Base-by-base conservation (phyloP, 108 stramenopile genomes). In the Skeletonema costatum region DNA sequence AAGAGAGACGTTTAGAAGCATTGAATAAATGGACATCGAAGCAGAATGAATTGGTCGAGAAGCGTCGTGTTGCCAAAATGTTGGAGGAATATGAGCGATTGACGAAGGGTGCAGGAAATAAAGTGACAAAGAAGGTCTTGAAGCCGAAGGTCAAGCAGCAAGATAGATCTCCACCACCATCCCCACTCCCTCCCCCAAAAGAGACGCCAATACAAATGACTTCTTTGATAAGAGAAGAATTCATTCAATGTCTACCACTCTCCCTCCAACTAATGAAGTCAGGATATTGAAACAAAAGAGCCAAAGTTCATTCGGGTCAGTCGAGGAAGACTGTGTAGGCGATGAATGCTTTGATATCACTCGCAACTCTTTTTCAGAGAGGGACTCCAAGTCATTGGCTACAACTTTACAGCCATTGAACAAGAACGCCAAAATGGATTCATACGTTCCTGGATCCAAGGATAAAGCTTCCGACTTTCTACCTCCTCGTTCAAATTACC, bases 41-140 rank as follows among this genome's bases (percentile, higher is more conserved):
- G 11, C 63, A 64, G 32, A 64, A 64, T 39, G 63, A 64, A 8
- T 39, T 64, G 63, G 38, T 64, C 4, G 36, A 64, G 36, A 64
- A 35, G 63, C 33, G 63, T 9, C 63, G 63, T 1, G 11, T 39
- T 6, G 32, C 63, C 36, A 35, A 39, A 39, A 10, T 35, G n/a
- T 35, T 39, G 36, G 32, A 10, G 5, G 63, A 64, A 39, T 21
- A 56, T 25, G 53, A 56, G 25, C 53, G 25, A 9, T 56, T 56
- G 53, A 21, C 5, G 53, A 25, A 56, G 8, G 16, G 16, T 16
- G 21, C 31, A 33, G 4, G 21, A 16, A 13, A 33, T 25, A 31
- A 60, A n/a, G 32, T 14, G 60, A 60, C 60, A 2, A 61, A 35
- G 32, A 33, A 16, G 32, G 60, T 16, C 32, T 3, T 21, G 14